Conservation (phyloP, 2,329 filamentous ascomycete species). For the Endocalyx cinctus region DNA sequence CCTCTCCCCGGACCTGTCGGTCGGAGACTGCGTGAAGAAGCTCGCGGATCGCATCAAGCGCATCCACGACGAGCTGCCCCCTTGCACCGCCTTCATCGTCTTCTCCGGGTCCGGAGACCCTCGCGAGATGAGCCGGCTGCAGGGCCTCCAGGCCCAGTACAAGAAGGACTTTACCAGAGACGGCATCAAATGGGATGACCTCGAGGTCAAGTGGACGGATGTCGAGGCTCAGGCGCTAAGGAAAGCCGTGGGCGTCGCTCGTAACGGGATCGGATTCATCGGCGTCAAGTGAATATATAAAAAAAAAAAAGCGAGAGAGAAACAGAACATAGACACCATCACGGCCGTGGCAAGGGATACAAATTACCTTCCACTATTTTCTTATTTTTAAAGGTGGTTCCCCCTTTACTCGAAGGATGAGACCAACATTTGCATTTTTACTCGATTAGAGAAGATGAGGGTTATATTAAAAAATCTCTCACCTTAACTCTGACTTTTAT, state of each 20-base stretch:
- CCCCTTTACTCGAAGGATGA: too few relatives aligned
- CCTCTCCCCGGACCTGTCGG: constrained; percentile 22
- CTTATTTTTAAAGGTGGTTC: too few relatives aligned
- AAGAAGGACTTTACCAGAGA: constrained; percentile 61
- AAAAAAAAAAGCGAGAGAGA: too few relatives aligned
- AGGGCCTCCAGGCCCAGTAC: constrained; percentile 56
- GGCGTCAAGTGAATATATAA: constrained; percentile 60
- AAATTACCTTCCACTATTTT: too few relatives aligned
- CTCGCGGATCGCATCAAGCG: constrained; percentile 46
- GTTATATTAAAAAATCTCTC: too few relatives aligned
- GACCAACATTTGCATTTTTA: too few relatives aligned
- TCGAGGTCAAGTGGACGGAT: constrained; percentile 65
- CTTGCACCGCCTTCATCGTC: constrained; percentile 61
- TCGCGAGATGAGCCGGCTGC: constrained; percentile 59
- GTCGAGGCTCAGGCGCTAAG: constrained; percentile 59
- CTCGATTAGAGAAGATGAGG: too few relatives aligned
- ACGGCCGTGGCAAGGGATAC: too few relatives aligned
- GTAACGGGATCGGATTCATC: constrained; percentile 61
- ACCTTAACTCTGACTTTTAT: too few relatives aligned
- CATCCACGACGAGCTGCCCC: constrained; percentile 55
- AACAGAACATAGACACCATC: too few relatives aligned
- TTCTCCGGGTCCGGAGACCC: constrained; percentile 65
- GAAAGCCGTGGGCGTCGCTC: constrained; percentile 50
- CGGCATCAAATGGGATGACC: constrained; percentile 61
- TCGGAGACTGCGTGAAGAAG: constrained; percentile 42